phyloP scores from a whole-genome alignment of 345 rosid species.

The Adansonia digitata region DNA sequence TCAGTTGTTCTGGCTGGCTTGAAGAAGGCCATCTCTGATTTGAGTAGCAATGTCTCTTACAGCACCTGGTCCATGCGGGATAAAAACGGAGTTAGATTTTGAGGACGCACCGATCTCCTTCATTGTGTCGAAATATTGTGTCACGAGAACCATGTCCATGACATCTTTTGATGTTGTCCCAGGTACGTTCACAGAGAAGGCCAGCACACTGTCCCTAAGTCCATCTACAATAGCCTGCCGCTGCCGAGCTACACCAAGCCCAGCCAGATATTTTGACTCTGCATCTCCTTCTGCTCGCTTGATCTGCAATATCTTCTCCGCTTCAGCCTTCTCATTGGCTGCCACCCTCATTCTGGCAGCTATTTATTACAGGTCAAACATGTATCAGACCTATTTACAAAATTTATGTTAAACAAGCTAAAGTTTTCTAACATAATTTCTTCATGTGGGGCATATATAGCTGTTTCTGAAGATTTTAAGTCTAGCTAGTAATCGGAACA shows the following conservation, averaged over 20 bases:
- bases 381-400: background rate
- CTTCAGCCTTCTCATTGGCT: slow-evolving; percentile 52
- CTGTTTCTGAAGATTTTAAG: slow-evolving; percentile 13
- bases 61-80: slow-evolving; percentile 78
- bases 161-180: slow-evolving; percentile 68
- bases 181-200: slow-evolving; percentile 55
- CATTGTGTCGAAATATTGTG: slow-evolving; percentile 75
- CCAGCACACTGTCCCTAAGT: slow-evolving; percentile 52
- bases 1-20: slow-evolving; percentile 25
- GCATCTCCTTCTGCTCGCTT: slow-evolving; percentile 57
- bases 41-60: slow-evolving; percentile 57
- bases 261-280: slow-evolving; percentile 49
- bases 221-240: slow-evolving; percentile 61
- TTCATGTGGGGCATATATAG: background rate
- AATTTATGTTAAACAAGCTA: background rate
- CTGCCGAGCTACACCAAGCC: slow-evolving; percentile 50
- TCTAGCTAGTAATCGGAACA: slow-evolving; percentile 21
- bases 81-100: slow-evolving; percentile 55
- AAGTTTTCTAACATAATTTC: background rate
- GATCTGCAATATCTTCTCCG: slow-evolving; percentile 52
- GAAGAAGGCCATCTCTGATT: slow-evolving; percentile 75
- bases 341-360: slow-evolving; percentile 58
- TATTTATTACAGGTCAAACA: slow-evolving; percentile 7
- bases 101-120: slow-evolving; percentile 68
- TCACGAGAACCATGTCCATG: slow-evolving; percentile 77